A percentile compares a stretch with the other conserved stretches of the same genome.
Conservation (phyloP, 768 basidiomycete species). For the Hysterangium stoloniferum region DNA sequence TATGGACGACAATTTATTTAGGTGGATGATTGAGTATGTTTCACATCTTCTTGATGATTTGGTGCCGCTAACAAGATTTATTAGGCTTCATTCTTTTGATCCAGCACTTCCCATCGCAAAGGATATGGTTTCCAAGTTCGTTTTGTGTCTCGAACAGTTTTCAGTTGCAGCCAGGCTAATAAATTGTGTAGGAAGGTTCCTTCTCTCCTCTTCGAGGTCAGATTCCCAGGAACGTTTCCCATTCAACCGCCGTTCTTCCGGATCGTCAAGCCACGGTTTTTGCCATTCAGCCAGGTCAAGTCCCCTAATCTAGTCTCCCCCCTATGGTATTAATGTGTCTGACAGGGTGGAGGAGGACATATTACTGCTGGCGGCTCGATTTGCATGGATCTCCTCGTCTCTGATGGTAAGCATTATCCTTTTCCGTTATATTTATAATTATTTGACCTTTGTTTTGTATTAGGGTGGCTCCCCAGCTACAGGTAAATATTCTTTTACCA, state of each 20-base stretch:
- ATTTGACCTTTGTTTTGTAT: not conserved
- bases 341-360: constrained; percentile 57
- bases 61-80: constrained; percentile 10
- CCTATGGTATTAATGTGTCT: not conserved
- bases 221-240: constrained; percentile 60
- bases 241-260: constrained; percentile 71
- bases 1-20: constrained; percentile 60
- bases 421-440: not conserved
- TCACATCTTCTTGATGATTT: no score
- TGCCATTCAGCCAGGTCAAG: constrained; percentile 49
- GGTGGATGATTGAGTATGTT: constrained; percentile 56
- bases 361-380: constrained; percentile 65
- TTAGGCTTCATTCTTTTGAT: constrained; percentile 56
- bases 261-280: constrained; percentile 63
- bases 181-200: constrained; percentile 38
- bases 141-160: constrained; percentile 11
- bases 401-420: constrained; percentile 43
- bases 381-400: constrained; percentile 65
- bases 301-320: not conserved
- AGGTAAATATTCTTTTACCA: constrained; percentile 29
- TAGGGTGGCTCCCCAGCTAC: constrained; percentile 64
- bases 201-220: constrained; percentile 65
- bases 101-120: constrained; percentile 48
- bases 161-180: not conserved
- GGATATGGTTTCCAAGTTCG: constrained; percentile 46